These are phyloP conservation scores for Ettlia oleoabundans DNA, from an alignment of 139 green algal species.

Conservation along the genomic window DNA sequence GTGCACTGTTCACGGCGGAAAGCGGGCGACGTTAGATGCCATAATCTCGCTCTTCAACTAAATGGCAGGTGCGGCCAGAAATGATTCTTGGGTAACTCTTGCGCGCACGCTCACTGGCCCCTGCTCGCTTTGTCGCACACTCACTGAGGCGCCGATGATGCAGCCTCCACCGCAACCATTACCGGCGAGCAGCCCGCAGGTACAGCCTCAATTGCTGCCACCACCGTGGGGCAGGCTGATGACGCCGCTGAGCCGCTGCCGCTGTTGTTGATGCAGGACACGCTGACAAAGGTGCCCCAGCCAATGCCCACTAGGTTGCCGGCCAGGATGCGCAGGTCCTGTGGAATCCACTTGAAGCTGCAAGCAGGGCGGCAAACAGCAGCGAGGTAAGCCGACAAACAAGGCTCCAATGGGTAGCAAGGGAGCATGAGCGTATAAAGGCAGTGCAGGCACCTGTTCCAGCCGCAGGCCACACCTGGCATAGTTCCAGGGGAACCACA, in stretches of 20 bases:
- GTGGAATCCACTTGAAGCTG: conserved; percentile 24
- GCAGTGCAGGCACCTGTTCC: background rate
- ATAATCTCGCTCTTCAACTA: too few relatives aligned
- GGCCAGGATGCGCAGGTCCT: conserved; percentile 36
- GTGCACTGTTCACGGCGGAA: too few relatives aligned
- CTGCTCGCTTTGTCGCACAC: background rate
- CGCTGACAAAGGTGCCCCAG: conserved; percentile 21
- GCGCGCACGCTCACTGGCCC: too few relatives aligned
- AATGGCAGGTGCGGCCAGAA: too few relatives aligned
- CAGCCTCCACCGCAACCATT: background rate
- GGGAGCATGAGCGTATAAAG: background rate
- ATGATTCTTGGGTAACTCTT: background rate
- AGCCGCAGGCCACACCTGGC: background rate
- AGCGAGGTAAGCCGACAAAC: background rate
- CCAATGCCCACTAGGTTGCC: conserved; percentile 11
- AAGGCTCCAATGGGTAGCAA: background rate
- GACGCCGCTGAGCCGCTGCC: background rate
- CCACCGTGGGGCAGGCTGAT: background rate
- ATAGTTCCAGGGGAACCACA: conserved; percentile 23
- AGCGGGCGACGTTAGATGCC: too few relatives aligned
- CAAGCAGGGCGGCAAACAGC: background rate
- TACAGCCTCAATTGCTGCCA: background rate
- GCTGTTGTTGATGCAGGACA: conserved; percentile 21
- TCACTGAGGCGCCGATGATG: background rate
- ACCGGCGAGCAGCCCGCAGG: background rate